A percentile compares a stretch with the other conserved stretches of the same genome.
Evolutionary conservation across 805 yeast species (phyloP).

Genomic region (Spathaspora girioi): DNA sequence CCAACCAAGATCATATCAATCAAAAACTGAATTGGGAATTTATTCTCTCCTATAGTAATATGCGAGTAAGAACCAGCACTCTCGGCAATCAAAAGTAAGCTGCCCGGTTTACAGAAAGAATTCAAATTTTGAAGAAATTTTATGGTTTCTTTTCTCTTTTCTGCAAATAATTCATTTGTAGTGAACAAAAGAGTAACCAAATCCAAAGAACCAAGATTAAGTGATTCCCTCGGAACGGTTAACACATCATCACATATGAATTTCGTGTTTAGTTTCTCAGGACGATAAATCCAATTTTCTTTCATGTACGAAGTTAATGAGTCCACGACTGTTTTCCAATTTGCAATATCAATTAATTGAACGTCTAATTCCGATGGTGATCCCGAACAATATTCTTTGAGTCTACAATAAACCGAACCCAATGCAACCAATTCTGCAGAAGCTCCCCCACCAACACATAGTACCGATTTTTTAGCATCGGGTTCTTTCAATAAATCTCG

Average conservation of each 20-base stretch:
- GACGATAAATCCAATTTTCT: constrained; percentile 49
- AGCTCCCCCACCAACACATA: constrained; percentile 88
- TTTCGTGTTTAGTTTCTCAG: constrained; percentile 22
- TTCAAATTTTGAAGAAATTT: constrained; percentile 54
- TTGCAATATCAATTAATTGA: constrained; percentile 70
- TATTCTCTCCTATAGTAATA: constrained; percentile 69
- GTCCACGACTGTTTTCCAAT: constrained; percentile 59
- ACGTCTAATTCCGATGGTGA: constrained; percentile 38
- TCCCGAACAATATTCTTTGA: constrained; percentile 31
- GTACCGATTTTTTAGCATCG: constrained; percentile 31
- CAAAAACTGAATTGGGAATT: constrained; percentile 78
- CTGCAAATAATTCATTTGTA: constrained; percentile 80
- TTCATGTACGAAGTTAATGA: constrained; percentile 43
- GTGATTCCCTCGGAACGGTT: constrained; percentile 9
- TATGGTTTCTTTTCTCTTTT: constrained; percentile 59
- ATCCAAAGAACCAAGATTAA: constrained; percentile 21
- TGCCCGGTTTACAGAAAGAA: constrained; percentile 48
- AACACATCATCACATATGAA: constrained; percentile 32
- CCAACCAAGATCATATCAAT: constrained; percentile 71
- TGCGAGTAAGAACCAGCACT: constrained; percentile 90
- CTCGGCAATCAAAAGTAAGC: constrained; percentile 67
- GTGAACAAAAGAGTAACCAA: constrained; percentile 77
- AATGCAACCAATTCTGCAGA: constrained; percentile 74
- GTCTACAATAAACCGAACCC: constrained; percentile 51
- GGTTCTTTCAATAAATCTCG: constrained; percentile 32